These are phyloP conservation scores for Neonectria hederae DNA, from an alignment of 2,329 filamentous ascomycete genomes.

Conservation along the genomic window DNA sequence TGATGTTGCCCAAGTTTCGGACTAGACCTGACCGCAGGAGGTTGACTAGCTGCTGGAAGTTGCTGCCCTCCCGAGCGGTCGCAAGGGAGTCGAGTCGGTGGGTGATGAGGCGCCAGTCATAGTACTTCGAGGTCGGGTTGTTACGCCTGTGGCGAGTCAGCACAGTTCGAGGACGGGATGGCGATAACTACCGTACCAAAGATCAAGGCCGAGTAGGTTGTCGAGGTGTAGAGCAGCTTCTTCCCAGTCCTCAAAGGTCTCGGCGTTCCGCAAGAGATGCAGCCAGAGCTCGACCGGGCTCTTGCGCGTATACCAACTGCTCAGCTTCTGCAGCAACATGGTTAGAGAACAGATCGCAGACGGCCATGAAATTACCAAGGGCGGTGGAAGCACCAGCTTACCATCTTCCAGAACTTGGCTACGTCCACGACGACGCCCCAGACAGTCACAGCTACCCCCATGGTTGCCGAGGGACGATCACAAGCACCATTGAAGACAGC, in stretches of 20 bases:
- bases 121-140: conserved; percentile 81
- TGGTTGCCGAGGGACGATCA: conserved; percentile 50
- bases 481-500: conserved; percentile 41
- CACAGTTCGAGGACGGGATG: not conserved
- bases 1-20: conserved; percentile 92
- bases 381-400: conserved; percentile 47
- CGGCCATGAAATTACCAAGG: conserved; percentile 11
- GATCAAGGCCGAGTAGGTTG: conserved; percentile 78
- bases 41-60: conserved; percentile 80
- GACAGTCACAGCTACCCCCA: conserved; percentile 58
- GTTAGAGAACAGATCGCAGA: conserved; percentile 21
- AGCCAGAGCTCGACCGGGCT: conserved; percentile 73
- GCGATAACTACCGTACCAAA: conserved; percentile 66
- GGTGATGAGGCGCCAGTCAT: conserved; percentile 87
- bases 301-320: conserved; percentile 72
- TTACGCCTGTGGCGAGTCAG: conserved; percentile 70
- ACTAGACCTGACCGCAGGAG: conserved; percentile 81
- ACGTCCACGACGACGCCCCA: conserved; percentile 70
- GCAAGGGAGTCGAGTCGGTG: conserved; percentile 78
- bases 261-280: conserved; percentile 71
- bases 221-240: conserved; percentile 86
- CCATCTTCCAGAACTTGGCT: conserved; percentile 69
- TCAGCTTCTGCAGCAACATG: conserved; percentile 66
- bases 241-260: conserved; percentile 86
- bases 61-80: conserved; percentile 73